A percentile compares a stretch with the other conserved stretches of the same genome.
Evolutionary conservation across 164 flowering plant species (phyloP).

Genomic region (Umbilicus rupestris): DNA sequence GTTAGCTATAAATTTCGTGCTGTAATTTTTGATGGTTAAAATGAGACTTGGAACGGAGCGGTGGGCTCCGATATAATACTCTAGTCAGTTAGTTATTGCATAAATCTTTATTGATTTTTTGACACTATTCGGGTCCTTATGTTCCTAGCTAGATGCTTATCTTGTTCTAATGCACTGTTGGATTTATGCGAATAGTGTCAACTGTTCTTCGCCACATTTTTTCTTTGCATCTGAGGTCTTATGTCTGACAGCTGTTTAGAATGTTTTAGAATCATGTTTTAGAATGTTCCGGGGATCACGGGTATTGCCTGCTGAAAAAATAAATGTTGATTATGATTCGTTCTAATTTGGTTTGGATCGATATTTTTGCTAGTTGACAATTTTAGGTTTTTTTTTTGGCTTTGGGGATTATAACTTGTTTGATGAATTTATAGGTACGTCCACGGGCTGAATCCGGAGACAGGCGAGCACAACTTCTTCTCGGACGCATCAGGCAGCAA

Average conservation of each 20-base stretch:
- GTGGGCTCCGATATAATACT: too few species aligned
- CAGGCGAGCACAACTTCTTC: constrained; percentile 56
- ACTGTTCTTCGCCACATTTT: background rate
- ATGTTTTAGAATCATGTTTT: background rate
- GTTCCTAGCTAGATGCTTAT: background rate
- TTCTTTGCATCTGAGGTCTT: background rate
- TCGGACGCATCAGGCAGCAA: constrained; percentile 56
- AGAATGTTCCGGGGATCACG: background rate
- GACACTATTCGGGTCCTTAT: background rate
- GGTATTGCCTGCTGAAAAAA: background rate
- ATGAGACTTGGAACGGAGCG: too few species aligned
- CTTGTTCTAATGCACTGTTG: background rate
- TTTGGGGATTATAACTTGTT: background rate
- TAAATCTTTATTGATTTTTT: background rate
- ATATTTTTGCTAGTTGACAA: background rate
- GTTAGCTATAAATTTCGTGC: background rate
- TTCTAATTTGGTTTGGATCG: background rate
- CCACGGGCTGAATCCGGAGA: constrained; percentile 44
- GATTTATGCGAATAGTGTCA: background rate
- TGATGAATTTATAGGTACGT: constrained; percentile 36
- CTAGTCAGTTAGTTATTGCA: too few species aligned
- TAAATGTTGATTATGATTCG: too few species aligned
- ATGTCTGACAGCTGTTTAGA: background rate
- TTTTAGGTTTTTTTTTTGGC: background rate
- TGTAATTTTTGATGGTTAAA: background rate